Evolutionary conservation across 768 basidiomycete species (phyloP), one percentile per base, ranked within the genome.

Genomic region (Cubamyces lactineus): DNA sequence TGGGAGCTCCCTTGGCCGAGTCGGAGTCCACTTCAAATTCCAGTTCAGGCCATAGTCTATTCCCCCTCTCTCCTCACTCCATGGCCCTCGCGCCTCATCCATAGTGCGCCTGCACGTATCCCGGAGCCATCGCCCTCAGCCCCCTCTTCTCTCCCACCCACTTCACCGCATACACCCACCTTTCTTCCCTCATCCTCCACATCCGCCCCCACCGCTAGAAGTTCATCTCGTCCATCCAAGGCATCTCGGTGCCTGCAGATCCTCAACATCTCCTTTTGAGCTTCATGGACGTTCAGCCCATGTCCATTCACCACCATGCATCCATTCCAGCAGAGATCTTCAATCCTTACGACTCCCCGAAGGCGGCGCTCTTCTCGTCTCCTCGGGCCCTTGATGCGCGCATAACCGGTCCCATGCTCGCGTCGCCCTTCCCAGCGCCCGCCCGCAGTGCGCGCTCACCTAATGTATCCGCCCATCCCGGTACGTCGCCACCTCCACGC

Each of bases 231-330:
- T 57, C 49, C 40, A 50, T 40, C 55, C 42, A 42, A 57, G 30
- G 42, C 43, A 13, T 39, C 47, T 52, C 61, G 54, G 61, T 62
- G 55, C 61, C 61, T 62, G 55, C 61, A 62, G 49, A 62, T 62
- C 61, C 61, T 34, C 61, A 55, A 26, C 54, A 46, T 28, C 54
- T 1, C 53, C 28, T 19, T 3, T 23, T 23, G 30, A 21, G 40
- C 46, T 51, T 46, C 54, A 57, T 57, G 61, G 55, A 56, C 42
- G 13, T 41, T n/a, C n/a, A 2, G 43, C 48, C 49, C 42, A 62
- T 57, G 50, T 12, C 55, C 41, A 19, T 62, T 34, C 49, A 40
- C 16, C 23, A 19, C 41, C 26, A 46, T 46, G 42, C 54, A 19
- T 43, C 47, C 28, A 24, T 23, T 26, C 21, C 54, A 15, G 49